phyloP scores from a whole-genome alignment of 1,284 basidiomycete genomes.

The Cystobasidium slooffiae region DNA sequence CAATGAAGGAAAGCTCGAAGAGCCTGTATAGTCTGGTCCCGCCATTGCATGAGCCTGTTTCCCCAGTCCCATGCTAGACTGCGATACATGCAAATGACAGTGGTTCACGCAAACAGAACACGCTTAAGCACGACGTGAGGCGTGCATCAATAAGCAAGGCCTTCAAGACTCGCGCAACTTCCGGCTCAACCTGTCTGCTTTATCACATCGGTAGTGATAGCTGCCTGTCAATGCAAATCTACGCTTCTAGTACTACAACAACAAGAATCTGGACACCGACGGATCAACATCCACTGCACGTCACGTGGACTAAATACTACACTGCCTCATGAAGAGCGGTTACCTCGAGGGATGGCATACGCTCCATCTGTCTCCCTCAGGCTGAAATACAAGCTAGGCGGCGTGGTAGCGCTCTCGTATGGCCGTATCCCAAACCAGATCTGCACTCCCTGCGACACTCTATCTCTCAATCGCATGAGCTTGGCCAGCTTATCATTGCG shows the following conservation, averaged over 20 bases:
- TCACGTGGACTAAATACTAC: neutral
- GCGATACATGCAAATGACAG: neutral
- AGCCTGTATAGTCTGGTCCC: conserved; percentile 16
- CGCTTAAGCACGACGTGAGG: too few species aligned
- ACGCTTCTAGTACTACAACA: neutral
- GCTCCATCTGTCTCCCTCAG: conserved; percentile 15
- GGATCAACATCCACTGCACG: neutral
- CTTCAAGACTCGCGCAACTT: too few species aligned
- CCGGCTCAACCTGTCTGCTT: too few species aligned
- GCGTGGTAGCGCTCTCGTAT: conserved; percentile 1
- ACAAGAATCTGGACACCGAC: neutral
- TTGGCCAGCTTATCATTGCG: neutral
- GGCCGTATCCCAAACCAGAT: conserved; percentile 47
- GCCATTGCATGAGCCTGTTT: neutral
- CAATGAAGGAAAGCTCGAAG: conserved; percentile 29
- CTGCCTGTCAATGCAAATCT: too few species aligned
- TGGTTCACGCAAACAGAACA: too few species aligned
- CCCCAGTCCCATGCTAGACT: neutral
- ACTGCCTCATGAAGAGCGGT: neutral
- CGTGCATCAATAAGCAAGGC: too few species aligned
- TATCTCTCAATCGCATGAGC: neutral
- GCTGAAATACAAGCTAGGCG: conserved; percentile 45
- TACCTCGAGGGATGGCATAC: conserved; percentile 15
- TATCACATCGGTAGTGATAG: too few species aligned
- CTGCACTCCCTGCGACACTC: neutral